Evolutionary conservation across 2,329 filamentous ascomycete genomes (phyloP).

Genomic region (Aspergillus novoparasiticus): DNA sequence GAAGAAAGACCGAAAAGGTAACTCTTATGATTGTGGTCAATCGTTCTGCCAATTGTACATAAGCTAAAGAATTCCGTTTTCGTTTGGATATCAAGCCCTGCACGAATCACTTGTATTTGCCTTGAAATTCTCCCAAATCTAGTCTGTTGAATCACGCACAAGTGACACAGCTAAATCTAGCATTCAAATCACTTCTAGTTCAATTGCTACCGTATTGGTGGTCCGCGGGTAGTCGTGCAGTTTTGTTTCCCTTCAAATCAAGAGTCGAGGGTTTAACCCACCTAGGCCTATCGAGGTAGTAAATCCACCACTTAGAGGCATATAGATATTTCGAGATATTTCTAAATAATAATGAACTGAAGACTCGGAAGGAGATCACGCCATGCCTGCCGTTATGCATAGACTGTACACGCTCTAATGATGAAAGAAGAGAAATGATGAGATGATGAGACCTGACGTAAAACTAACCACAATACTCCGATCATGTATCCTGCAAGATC

Average conservation of each 20-base stretch:
- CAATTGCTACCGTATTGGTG: background rate
- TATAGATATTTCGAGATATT: conserved; percentile 8
- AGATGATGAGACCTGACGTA: conserved; percentile 27
- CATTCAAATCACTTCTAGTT: background rate
- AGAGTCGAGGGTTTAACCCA: background rate
- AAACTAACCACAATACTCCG: conserved; percentile 34
- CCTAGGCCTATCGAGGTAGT: background rate
- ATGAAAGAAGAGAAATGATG: conserved; percentile 21
- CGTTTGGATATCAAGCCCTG: background rate
- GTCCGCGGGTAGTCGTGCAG: background rate
- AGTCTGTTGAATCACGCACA: background rate
- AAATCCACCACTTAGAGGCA: background rate
- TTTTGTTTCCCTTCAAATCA: background rate
- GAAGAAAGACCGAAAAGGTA: background rate
- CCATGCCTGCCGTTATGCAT: conserved; percentile 41
- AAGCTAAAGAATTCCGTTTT: background rate
- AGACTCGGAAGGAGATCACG: conserved; percentile 30
- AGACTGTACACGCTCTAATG: conserved; percentile 41
- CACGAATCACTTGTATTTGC: background rate
- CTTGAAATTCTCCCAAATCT: background rate
- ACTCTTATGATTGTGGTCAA: background rate
- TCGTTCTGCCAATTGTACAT: background rate
- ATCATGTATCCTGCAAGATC: conserved; percentile 26
- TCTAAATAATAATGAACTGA: conserved; percentile 19
- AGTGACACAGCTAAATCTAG: background rate